These are phyloP conservation scores for Carex scoparia DNA, from an alignment of 176 grass and related monocot species.

Conservation along the genomic window DNA sequence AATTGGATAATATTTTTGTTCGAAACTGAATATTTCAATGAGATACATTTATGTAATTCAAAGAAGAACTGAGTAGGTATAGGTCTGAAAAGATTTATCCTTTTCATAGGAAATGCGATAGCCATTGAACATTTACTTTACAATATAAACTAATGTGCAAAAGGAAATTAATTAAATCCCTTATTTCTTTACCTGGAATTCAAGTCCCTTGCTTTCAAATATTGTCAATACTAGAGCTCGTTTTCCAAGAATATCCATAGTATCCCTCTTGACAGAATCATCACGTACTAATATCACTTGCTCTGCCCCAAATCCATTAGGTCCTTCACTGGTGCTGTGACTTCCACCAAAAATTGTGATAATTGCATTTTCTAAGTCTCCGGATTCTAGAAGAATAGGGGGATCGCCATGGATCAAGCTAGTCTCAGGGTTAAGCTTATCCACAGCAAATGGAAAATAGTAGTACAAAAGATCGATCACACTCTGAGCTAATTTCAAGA, in stretches of 20 bases:
- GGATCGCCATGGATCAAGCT: slow-evolving; percentile 72
- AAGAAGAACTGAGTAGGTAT: not conserved
- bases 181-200: slow-evolving; percentile 50
- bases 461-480: slow-evolving; percentile 68
- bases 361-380: slow-evolving; percentile 66
- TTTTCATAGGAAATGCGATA: not conserved
- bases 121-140: not conserved
- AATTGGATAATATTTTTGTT: not conserved
- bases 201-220: slow-evolving; percentile 80
- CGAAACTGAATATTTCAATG: not conserved
- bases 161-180: not conserved
- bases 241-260: slow-evolving; percentile 47
- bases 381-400: slow-evolving; percentile 60
- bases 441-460: slow-evolving; percentile 62
- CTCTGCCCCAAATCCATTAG: slow-evolving; percentile 66
- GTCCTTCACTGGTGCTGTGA: slow-evolving; percentile 2
- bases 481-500: slow-evolving; percentile 71
- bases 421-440: slow-evolving; percentile 61
- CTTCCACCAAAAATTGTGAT: slow-evolving; percentile 65
- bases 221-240: slow-evolving; percentile 82
- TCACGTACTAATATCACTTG: slow-evolving; percentile 81
- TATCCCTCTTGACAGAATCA: slow-evolving; percentile 46
- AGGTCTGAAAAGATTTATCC: not conserved
- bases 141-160: not conserved
- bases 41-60: not conserved